phyloP scores from a whole-genome alignment of 1,284 basidiomycete genomes.

The Phellopilus nigrolimitatus region DNA sequence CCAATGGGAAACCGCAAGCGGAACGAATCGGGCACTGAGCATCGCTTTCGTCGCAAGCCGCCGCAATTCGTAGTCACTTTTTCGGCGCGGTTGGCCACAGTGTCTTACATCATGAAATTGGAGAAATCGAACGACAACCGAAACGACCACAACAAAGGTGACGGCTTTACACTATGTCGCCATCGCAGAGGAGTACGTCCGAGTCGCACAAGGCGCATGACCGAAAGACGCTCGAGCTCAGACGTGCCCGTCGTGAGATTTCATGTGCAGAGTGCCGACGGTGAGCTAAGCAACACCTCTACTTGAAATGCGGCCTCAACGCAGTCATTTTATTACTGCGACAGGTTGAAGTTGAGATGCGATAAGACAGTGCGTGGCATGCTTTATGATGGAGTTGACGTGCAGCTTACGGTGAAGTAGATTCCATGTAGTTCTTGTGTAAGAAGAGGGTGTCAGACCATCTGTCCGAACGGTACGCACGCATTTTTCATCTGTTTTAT shows the following conservation, averaged over 20 bases:
- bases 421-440: slow-evolving; percentile 19
- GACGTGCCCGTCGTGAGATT: slow-evolving; percentile 15
- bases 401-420: neutral
- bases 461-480: slow-evolving; percentile 19
- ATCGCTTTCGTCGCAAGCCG: no score
- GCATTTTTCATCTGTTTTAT: neutral
- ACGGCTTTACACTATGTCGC: no score
- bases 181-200: neutral
- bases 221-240: slow-evolving; percentile 6
- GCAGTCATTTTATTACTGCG: neutral
- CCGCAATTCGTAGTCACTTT: no score
- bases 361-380: slow-evolving; percentile 17
- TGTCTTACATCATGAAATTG: no score
- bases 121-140: no score
- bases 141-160: no score
- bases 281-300: slow-evolving; percentile 2
- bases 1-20: no score
- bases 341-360: slow-evolving; percentile 18
- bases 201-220: neutral
- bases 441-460: slow-evolving; percentile 15
- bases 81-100: no score
- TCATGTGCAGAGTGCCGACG: slow-evolving; percentile 20
- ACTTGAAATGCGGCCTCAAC: neutral
- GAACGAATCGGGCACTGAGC: no score
- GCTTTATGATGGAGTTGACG: neutral